phyloP scores from a whole-genome alignment of 768 basidiomycete genomes.

The Lentinus tigrinus region DNA sequence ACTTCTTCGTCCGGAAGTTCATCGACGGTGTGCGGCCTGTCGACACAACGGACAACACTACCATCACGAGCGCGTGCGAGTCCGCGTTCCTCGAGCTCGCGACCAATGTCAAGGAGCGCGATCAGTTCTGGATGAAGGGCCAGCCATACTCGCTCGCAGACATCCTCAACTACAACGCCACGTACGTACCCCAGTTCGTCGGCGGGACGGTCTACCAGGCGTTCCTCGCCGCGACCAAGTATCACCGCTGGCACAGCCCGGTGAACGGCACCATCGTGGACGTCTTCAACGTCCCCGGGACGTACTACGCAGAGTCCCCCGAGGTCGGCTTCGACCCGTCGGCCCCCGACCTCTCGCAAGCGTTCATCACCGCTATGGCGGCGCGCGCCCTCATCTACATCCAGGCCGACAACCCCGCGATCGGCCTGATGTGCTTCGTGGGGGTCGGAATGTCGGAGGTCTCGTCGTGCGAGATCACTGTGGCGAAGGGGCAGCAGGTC shows the following conservation, averaged over 20 bases:
- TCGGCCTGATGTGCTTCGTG: slow-evolving; percentile 59
- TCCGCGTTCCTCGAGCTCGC: slow-evolving; percentile 45
- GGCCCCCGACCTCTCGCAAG: slow-evolving; percentile 29
- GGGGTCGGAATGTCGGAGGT: slow-evolving; percentile 63
- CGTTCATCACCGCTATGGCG: slow-evolving; percentile 45
- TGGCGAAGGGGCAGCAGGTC: slow-evolving; percentile 43
- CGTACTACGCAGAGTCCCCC: slow-evolving; percentile 45
- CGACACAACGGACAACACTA: neutral
- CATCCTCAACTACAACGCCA: slow-evolving; percentile 46
- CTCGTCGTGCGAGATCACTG: slow-evolving; percentile 55
- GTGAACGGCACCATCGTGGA: slow-evolving; percentile 44
- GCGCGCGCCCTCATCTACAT: slow-evolving; percentile 56
- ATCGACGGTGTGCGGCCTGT: slow-evolving; percentile 11
- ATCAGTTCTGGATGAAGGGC: slow-evolving; percentile 62
- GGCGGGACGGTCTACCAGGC: slow-evolving; percentile 57
- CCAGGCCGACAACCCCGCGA: slow-evolving; percentile 46
- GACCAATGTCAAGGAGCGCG: slow-evolving; percentile 37
- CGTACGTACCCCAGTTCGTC: slow-evolving; percentile 38
- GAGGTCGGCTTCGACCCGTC: slow-evolving; percentile 26
- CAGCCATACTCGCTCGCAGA: slow-evolving; percentile 58
- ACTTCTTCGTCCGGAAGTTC: slow-evolving; percentile 37
- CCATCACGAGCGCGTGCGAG: slow-evolving; percentile 56
- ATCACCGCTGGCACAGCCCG: slow-evolving; percentile 67
- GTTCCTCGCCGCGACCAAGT: slow-evolving; percentile 52
- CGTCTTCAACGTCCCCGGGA: slow-evolving; percentile 46